Conservation (phyloP, 2,329 filamentous ascomycete genomes). For the Ambrosiella cleistominuta region DNA sequence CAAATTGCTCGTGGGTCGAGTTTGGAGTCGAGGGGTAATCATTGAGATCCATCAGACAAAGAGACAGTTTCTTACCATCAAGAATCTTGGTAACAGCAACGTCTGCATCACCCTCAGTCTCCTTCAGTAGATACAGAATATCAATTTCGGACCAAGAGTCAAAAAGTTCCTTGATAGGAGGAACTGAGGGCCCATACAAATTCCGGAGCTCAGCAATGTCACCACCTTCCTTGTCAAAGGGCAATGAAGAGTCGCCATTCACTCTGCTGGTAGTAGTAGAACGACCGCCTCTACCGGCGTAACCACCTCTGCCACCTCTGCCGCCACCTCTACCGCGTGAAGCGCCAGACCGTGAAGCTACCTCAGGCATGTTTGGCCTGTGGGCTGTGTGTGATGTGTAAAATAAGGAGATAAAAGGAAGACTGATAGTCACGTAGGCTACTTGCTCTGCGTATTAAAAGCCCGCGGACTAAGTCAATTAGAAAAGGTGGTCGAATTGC, state of each 20-base stretch:
- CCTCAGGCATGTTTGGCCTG: conserved; percentile 62
- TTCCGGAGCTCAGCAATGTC: conserved; percentile 86
- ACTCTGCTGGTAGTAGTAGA: conserved; percentile 36
- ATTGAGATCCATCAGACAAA: background rate
- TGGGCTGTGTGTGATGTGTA: conserved; percentile 19
- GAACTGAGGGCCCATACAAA: conserved; percentile 64
- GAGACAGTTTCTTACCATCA: conserved; percentile 40
- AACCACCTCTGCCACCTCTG: conserved; percentile 68
- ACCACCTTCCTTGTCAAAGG: conserved; percentile 57
- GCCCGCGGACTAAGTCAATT: conserved; percentile 13
- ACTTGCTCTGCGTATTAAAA: conserved; percentile 13
- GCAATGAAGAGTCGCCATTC: conserved; percentile 51
- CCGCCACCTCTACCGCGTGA: conserved; percentile 78
- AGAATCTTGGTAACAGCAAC: conserved; percentile 61
- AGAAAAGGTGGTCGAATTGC: conserved; percentile 5
- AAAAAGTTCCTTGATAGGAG: conserved; percentile 80
- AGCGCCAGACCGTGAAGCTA: conserved; percentile 67
- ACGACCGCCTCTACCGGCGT: conserved; percentile 54
- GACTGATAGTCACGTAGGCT: conserved; percentile 17
- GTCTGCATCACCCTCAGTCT: conserved; percentile 65
- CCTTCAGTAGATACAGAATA: conserved; percentile 79
- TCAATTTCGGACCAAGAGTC: conserved; percentile 91
- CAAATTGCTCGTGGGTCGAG: background rate
- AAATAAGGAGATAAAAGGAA: conserved; percentile 16
- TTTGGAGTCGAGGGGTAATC: background rate